Percentiles rank a stretch among this genome's conserved stretches.
Evolutionary conservation across 768 basidiomycete species (phyloP).

Genomic region (Tulasnella sp.): DNA sequence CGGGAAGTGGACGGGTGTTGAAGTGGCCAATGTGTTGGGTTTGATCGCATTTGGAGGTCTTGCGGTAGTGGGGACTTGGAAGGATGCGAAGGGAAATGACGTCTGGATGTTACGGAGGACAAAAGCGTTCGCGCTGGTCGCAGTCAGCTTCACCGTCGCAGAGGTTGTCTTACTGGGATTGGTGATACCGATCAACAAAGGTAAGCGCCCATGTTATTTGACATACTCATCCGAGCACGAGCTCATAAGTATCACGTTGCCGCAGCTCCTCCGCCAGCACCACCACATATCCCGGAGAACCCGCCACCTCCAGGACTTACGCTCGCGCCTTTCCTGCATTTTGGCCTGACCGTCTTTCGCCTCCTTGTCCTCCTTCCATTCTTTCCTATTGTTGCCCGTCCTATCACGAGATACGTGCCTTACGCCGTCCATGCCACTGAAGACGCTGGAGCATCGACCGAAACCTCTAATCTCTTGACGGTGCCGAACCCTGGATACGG

Average conservation of each 20-base stretch:
- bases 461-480: constrained; percentile 44
- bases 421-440: constrained; percentile 26
- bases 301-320: constrained; percentile 20
- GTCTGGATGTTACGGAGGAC: constrained; percentile 56
- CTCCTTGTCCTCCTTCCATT: constrained; percentile 51
- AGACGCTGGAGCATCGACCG: constrained; percentile 28
- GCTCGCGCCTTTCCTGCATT: constrained; percentile 33
- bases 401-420: constrained; percentile 54
- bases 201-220: not conserved
- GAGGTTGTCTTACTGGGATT: constrained; percentile 47
- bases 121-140: constrained; percentile 42
- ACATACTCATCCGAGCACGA: not conserved
- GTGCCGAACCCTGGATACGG: constrained; percentile 29
- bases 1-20: constrained; percentile 23
- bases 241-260: too few relatives aligned
- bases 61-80: constrained; percentile 67
- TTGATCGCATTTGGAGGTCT: constrained; percentile 60
- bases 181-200: constrained; percentile 10
- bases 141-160: constrained; percentile 49
- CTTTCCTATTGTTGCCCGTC: constrained; percentile 49
- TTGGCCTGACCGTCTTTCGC: constrained; percentile 53
- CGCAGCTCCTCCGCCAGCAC: not conserved
- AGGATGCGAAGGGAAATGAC: constrained; percentile 58
- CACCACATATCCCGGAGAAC: constrained; percentile 16
- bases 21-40: constrained; percentile 41